Evolutionary conservation across 1,284 basidiomycete species (phyloP).

Genomic region (Cutaneotrichosporon mucoides): DNA sequence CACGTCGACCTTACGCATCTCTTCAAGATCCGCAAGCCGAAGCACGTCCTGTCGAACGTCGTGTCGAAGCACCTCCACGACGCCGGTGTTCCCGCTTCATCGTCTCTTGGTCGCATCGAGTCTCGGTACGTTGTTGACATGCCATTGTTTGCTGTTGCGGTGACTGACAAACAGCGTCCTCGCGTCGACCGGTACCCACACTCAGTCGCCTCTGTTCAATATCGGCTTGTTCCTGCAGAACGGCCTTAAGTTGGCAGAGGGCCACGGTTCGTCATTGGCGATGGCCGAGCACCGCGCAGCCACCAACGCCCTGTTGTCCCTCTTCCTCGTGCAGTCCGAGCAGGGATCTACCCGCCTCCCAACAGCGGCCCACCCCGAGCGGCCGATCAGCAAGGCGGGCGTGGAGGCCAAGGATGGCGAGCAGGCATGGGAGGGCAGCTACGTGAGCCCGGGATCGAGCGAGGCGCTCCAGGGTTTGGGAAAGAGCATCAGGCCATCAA

Average conservation of each 20-base stretch:
- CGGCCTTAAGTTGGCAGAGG: slow-evolving; percentile 82
- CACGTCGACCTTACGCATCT: slow-evolving; percentile 73
- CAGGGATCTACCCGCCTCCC: slow-evolving; percentile 8
- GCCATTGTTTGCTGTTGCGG: background rate
- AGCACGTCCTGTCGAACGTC: slow-evolving; percentile 71
- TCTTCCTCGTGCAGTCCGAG: slow-evolving; percentile 38
- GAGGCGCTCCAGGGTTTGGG: slow-evolving; percentile 17
- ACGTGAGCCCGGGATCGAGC: slow-evolving; percentile 2
- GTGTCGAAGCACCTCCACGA: slow-evolving; percentile 61
- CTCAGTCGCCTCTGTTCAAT: slow-evolving; percentile 85
- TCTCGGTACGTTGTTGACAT: slow-evolving; percentile 55
- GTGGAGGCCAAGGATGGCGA: slow-evolving; percentile 1
- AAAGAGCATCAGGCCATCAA: slow-evolving; percentile 9
- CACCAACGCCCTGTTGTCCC: slow-evolving; percentile 40
- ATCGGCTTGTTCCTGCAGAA: slow-evolving; percentile 87
- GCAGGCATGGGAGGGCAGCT: slow-evolving; percentile 7
- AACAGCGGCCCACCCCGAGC: slow-evolving; percentile 8
- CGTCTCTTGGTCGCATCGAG: slow-evolving; percentile 50
- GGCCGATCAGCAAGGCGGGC: slow-evolving; percentile 6
- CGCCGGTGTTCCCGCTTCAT: slow-evolving; percentile 56
- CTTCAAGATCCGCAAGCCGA: slow-evolving; percentile 85
- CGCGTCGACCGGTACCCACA: slow-evolving; percentile 85
- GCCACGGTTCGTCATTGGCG: slow-evolving; percentile 82
- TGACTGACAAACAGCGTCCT: slow-evolving; percentile 59
- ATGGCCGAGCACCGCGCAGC: slow-evolving; percentile 92